These are phyloP conservation scores for Penicillium crystallinum DNA, from an alignment of 495 filamentous ascomycete species.

Conservation along the genomic window DNA sequence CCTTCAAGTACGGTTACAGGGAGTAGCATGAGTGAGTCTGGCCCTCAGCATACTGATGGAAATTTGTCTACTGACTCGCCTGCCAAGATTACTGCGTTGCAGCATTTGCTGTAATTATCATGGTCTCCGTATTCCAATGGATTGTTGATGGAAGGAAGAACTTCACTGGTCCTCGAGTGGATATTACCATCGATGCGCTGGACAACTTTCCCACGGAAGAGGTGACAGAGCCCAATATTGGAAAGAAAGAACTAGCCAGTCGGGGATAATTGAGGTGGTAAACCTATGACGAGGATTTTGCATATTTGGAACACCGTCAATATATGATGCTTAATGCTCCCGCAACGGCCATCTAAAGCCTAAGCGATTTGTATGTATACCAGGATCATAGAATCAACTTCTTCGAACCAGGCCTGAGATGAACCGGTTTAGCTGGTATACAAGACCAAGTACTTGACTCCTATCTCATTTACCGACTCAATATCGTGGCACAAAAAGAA, in stretches of 20 bases:
- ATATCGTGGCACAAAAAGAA: no score
- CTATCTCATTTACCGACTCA: no score
- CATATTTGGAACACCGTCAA: neutral
- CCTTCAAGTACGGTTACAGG: slow-evolving; percentile 57
- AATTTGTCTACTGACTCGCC: neutral
- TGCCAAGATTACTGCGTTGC: slow-evolving; percentile 56
- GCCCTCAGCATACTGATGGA: neutral
- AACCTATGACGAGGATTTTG: neutral
- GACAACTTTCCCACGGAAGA: slow-evolving; percentile 2
- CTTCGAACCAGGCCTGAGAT: no score
- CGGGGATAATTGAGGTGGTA: neutral
- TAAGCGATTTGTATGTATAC: slow-evolving; percentile 13
- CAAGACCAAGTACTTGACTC: no score
- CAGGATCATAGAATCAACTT: no score
- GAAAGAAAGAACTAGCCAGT: slow-evolving; percentile 2
- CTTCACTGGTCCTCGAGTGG: slow-evolving; percentile 53
- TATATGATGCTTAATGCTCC: neutral
- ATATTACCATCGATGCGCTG: slow-evolving; percentile 25
- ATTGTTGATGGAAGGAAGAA: slow-evolving; percentile 63
- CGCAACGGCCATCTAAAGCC: neutral
- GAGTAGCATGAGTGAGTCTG: slow-evolving; percentile 59
- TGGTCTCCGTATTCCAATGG: slow-evolving; percentile 61
- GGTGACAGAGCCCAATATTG: neutral
- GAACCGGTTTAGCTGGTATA: no score
- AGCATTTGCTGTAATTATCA: slow-evolving; percentile 62